Percentiles rank a stretch among this genome's conserved stretches.
These are phyloP conservation scores for Plectosphaerella plurivora DNA, from an alignment of 2,329 filamentous ascomycete genomes.

Conservation along the genomic window DNA sequence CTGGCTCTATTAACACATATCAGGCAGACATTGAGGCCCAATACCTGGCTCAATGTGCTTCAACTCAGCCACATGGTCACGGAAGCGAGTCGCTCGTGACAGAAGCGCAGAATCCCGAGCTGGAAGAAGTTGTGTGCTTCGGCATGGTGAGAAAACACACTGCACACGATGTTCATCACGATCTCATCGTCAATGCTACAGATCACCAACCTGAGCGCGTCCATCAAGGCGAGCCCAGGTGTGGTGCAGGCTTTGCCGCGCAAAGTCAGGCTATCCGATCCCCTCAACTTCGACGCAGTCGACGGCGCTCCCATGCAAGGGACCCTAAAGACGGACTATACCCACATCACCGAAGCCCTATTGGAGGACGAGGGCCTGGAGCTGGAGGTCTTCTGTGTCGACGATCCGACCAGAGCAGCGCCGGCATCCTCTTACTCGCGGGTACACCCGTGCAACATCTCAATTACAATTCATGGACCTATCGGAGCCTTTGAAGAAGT, in stretches of 20 bases:
- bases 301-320: neutral
- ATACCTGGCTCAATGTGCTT: neutral
- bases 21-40: neutral
- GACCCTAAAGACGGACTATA: neutral
- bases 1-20: neutral
- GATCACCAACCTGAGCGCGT: neutral
- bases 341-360: neutral
- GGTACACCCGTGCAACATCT: neutral
- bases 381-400: neutral
- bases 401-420: neutral
- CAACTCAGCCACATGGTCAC: neutral
- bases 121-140: neutral
- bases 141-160: neutral
- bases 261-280: neutral
- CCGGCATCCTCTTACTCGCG: neutral
- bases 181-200: neutral
- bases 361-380: neutral
- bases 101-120: neutral
- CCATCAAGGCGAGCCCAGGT: neutral
- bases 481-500: constrained; percentile 19
- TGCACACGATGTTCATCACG: neutral
- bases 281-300: neutral
- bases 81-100: neutral
- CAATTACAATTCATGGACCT: constrained; percentile 26
- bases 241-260: neutral